These are phyloP conservation scores for Pittosporum tobira DNA, from an alignment of 129 eudicot genomes.

Conservation along the genomic window DNA sequence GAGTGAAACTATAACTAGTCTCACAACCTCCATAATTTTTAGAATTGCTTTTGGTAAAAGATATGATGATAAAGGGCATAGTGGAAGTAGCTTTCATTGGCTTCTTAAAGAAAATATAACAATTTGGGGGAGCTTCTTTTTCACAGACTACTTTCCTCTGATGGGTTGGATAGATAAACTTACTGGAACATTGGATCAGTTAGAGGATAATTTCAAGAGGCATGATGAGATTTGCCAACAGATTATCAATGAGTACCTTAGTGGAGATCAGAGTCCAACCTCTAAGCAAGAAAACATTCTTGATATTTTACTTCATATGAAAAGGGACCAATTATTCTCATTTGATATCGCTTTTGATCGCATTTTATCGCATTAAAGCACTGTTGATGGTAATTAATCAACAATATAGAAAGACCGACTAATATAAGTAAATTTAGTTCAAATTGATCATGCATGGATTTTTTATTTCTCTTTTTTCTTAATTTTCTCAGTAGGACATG, in stretches of 20 bases:
- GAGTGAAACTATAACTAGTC: conserved; percentile 15
- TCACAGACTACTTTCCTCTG: conserved; percentile 30
- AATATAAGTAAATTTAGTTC: too few species aligned
- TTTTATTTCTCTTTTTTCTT: too few species aligned
- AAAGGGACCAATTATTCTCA: conserved; percentile 3
- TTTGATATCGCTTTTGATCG: conserved; percentile 26
- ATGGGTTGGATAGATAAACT: conserved; percentile 39
- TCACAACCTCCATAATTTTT: conserved; percentile 18
- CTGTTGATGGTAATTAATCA: conserved; percentile 27
- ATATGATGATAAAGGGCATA: conserved; percentile 10
- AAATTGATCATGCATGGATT: too few species aligned
- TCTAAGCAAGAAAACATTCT: conserved; percentile 19
- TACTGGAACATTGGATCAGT: conserved; percentile 21
- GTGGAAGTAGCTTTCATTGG: conserved; percentile 10
- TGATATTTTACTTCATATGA: conserved; percentile 26
- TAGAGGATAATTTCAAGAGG: conserved; percentile 17
- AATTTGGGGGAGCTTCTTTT: conserved; percentile 11
- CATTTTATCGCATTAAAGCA: conserved; percentile 40
- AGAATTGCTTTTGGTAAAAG: conserved; percentile 29
- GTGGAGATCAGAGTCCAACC: neutral
- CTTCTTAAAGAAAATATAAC: conserved; percentile 15
- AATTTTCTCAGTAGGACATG: conserved; percentile 20
- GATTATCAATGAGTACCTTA: conserved; percentile 24
- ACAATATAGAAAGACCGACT: too few species aligned
- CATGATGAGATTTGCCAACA: conserved; percentile 28